phyloP scores from a whole-genome alignment of 2,329 filamentous ascomycete genomes.

The Colletotrichum phormii region DNA sequence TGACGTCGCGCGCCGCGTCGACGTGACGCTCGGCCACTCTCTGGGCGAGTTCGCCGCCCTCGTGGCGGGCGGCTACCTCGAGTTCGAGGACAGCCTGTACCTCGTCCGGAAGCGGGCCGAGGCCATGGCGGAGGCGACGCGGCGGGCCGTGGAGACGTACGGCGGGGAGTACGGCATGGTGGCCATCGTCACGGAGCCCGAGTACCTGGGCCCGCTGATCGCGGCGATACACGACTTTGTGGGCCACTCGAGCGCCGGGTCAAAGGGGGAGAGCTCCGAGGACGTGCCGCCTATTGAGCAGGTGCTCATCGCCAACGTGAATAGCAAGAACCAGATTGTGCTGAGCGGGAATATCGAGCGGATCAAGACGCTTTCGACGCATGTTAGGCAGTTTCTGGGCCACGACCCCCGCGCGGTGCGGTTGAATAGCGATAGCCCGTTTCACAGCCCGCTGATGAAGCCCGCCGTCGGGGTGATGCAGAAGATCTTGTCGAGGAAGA shows the following conservation, averaged over 20 bases:
- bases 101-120: slow-evolving; percentile 83
- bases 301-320: slow-evolving; percentile 92
- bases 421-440: slow-evolving; percentile 88
- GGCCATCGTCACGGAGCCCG: slow-evolving; percentile 87
- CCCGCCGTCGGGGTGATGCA: slow-evolving; percentile 83
- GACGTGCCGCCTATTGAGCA: slow-evolving; percentile 83
- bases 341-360: slow-evolving; percentile 86
- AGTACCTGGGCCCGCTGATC: slow-evolving; percentile 77
- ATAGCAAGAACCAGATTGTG: slow-evolving; percentile 96
- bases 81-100: slow-evolving; percentile 80
- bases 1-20: slow-evolving; percentile 74
- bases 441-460: slow-evolving; percentile 92
- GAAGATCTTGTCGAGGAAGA: slow-evolving; percentile 71
- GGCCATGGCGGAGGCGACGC: slow-evolving; percentile 83
- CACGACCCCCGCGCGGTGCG: slow-evolving; percentile 91
- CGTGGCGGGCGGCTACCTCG: slow-evolving; percentile 84
- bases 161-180: slow-evolving; percentile 95
- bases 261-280: slow-evolving; percentile 74
- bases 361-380: slow-evolving; percentile 84
- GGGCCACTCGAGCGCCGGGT: slow-evolving; percentile 72
- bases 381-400: slow-evolving; percentile 88
- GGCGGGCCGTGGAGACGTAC: slow-evolving; percentile 71
- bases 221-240: slow-evolving; percentile 83
- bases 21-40: slow-evolving; percentile 90
- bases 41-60: slow-evolving; percentile 94